Evolutionary conservation across 108 stramenopile genomes (phyloP).

Genomic region (Schizochytrium sp.): DNA sequence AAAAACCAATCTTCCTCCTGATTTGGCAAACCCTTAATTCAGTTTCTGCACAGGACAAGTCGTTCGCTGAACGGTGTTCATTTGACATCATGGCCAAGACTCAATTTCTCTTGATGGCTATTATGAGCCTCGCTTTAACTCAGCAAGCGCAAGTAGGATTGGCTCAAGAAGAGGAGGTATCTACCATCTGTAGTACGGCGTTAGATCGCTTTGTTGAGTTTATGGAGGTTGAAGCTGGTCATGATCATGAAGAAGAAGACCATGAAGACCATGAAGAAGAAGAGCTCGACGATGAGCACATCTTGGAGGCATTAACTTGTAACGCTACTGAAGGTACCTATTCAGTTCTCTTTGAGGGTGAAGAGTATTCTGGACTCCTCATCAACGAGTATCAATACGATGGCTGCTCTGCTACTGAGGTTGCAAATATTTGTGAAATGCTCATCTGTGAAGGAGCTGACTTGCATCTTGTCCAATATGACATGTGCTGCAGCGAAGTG

Average conservation of each 20-base stretch:
- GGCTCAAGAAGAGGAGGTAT: neutral
- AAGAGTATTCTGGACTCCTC: neutral
- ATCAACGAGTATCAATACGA: neutral
- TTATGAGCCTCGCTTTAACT: too few relatives aligned
- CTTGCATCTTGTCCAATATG: neutral
- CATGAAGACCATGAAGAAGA: neutral
- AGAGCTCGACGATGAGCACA: neutral
- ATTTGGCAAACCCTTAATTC: too few relatives aligned
- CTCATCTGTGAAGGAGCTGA: neutral
- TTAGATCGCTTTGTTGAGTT: slow-evolving; percentile 1
- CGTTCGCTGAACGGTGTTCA: too few relatives aligned
- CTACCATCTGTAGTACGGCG: neutral
- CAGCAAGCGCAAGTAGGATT: too few relatives aligned
- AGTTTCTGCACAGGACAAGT: too few relatives aligned
- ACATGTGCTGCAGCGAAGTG: neutral
- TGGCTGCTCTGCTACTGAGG: neutral
- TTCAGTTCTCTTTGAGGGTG: slow-evolving; percentile 11
- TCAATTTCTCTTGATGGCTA: too few relatives aligned
- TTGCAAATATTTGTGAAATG: neutral
- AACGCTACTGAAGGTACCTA: neutral
- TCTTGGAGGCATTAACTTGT: neutral
- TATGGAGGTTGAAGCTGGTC: slow-evolving; percentile 19
- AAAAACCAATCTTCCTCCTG: too few relatives aligned
- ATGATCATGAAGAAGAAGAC: slow-evolving; percentile 1
- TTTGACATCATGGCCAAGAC: too few relatives aligned